Conservation (phyloP, 352 stramenopile genomes). For the Phytopythium ostracodes region DNA sequence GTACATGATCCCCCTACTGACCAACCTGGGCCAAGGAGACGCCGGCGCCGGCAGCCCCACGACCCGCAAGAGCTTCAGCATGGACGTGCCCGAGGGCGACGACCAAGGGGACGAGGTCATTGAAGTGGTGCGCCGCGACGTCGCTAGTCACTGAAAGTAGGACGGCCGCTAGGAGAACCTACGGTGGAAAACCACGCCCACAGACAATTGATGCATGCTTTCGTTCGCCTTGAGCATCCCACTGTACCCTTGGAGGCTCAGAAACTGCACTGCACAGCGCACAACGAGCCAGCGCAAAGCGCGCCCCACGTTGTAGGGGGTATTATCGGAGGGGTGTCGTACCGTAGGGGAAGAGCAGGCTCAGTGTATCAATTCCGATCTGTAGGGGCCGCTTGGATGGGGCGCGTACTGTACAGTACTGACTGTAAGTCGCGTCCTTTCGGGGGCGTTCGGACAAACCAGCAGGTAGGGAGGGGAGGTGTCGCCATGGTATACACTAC, state of each 20-base stretch:
- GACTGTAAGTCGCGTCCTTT: too few species aligned
- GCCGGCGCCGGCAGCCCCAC: conserved; percentile 18
- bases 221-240: too few species aligned
- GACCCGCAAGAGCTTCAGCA: conserved; percentile 42
- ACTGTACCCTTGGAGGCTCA: too few species aligned
- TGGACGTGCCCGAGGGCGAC: conserved; percentile 25
- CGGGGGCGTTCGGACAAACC: too few species aligned
- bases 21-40: conserved; percentile 59
- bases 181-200: neutral
- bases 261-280: too few species aligned
- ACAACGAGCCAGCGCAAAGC: too few species aligned
- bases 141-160: conserved; percentile 48
- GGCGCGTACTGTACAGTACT: too few species aligned
- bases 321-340: neutral
- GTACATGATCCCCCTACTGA: conserved; percentile 82
- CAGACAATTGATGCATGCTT: neutral
- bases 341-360: neutral
- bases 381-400: neutral
- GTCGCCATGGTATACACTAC: too few species aligned
- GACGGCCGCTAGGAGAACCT: neutral
- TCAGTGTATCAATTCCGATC: neutral
- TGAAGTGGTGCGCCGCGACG: conserved; percentile 66
- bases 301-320: too few species aligned
- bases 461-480: too few species aligned
- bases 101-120: conserved; percentile 49